A percentile compares a stretch with the other conserved stretches of the same genome.
These are phyloP conservation scores for Dictyostelium intermedium DNA, from an alignment of 78 protist species.

Conservation along the genomic window DNA sequence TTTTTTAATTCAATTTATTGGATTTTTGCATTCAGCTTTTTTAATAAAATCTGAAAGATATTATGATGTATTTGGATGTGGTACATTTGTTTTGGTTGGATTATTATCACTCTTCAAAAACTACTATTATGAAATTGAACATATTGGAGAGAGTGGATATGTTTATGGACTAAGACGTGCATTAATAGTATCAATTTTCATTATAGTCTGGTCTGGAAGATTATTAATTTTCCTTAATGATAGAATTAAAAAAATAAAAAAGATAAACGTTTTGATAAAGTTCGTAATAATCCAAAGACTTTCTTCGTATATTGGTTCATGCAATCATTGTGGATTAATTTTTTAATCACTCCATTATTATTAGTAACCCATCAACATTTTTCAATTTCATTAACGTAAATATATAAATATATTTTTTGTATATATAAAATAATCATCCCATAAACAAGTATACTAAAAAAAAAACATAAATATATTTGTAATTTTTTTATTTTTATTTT, in stretches of 20 bases:
- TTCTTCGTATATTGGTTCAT: constrained; percentile 33
- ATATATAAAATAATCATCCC: too few species aligned
- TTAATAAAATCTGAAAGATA: constrained; percentile 17
- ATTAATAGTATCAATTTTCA: background rate
- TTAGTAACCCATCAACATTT: background rate
- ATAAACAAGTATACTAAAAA: background rate
- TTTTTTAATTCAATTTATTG: constrained; percentile 12
- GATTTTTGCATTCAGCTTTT: background rate
- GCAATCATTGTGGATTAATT: constrained; percentile 20
- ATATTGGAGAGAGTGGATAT: background rate
- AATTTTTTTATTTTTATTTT: background rate
- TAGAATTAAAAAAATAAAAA: constrained; percentile 11
- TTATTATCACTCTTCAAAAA: background rate
- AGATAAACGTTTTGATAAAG: constrained; percentile 53
- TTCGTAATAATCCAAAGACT: constrained; percentile 10
- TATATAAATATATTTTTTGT: too few species aligned
- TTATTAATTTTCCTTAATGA: background rate
- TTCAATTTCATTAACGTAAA: background rate
- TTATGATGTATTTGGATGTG: constrained; percentile 52
- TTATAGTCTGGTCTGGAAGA: constrained; percentile 7
- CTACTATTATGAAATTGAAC: background rate
- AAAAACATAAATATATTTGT: background rate
- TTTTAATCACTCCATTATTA: background rate
- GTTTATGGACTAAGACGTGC: background rate
- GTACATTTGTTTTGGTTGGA: background rate